Evolutionary conservation across 1,284 basidiomycete genomes (phyloP).

Genomic region (Ganoderma multipileum): DNA sequence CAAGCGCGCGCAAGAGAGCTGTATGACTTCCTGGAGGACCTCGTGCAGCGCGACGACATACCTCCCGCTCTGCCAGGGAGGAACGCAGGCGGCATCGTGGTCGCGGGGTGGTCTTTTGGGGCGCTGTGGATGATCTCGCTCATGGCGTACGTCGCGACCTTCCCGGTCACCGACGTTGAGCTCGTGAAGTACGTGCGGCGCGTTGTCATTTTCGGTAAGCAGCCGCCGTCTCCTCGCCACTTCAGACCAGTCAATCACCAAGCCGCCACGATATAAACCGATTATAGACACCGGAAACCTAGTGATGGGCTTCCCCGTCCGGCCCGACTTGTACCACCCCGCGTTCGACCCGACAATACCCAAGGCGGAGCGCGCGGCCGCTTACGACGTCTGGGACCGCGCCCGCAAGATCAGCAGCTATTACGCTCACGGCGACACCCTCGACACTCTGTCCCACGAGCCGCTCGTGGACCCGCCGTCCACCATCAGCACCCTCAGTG

Average conservation of each 20-base stretch:
- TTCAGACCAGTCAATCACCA: too few species aligned
- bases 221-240: background rate
- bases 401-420: constrained; percentile 12
- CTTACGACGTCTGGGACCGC: constrained; percentile 1
- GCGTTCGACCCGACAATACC: background rate
- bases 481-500: constrained; percentile 22
- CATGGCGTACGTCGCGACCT: constrained; percentile 15
- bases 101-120: constrained; percentile 27
- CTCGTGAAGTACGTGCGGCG: constrained; percentile 18
- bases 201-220: constrained; percentile 16
- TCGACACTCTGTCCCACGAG: constrained; percentile 15
- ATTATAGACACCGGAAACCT: background rate
- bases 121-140: constrained; percentile 21
- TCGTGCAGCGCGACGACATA: constrained; percentile 14
- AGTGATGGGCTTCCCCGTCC: background rate
- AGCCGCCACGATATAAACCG: too few species aligned
- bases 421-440: constrained; percentile 33
- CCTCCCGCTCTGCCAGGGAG: background rate
- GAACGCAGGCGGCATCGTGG: constrained; percentile 20
- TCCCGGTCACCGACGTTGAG: constrained; percentile 11
- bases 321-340: background rate
- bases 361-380: background rate
- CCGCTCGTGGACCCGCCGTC: constrained; percentile 20
- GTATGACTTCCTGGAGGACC: constrained; percentile 21
- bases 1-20: constrained; percentile 19